Evolutionary conservation across 2,329 filamentous ascomycete genomes (phyloP), one percentile per base, ranked within the genome.

Genomic region (Xylaria sp.): DNA sequence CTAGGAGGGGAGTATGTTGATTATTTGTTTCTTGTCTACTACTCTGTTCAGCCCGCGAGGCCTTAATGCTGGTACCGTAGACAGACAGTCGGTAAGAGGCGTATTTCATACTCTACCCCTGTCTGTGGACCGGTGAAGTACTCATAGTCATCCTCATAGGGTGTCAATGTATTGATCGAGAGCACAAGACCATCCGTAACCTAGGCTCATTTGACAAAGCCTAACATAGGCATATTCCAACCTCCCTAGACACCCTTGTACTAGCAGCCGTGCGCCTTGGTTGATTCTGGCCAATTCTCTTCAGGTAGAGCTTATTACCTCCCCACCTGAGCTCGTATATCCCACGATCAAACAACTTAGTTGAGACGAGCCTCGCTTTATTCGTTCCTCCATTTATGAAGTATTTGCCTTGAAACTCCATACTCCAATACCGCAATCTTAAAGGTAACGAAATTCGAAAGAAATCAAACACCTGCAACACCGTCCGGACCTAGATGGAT

Each of bases 31-130:
- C 29, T 58, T 47, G 33, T 58, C 55, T 59, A 63, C 61, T 68
- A 55, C 49, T 60, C 54, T 63, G 59, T 39, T 53, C 42, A 44
- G 51, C 49, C 29, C 45, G 31, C n/a, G 49, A 61, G 59, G 38
- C 58, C 25, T 33, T 39, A 56, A 59, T 39, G 39, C 56, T 42
- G 42, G 62, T 47, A n/a, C n/a, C n/a, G n/a, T n/a, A 38, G 47
- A 54, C 45, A 49, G 57, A 53, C 29, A 61, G 56, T 45, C 27
- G 47, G 36, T 42, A 49, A 65, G 65, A 69, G 65, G 54, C 67
- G 31, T 69, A 65, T 69, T 69, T 61, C 67, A 69, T 67, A 63
- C 67, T 68, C 65, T 55, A 38, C 42, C 39, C 44, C 44, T 56
- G 44, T 57, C 47, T 54, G 45, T 27, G 45, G 47, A 60, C 22